Base-by-base conservation (phyloP, 352 stramenopile species). In the Pilasporangium apinafurcum region DNA sequence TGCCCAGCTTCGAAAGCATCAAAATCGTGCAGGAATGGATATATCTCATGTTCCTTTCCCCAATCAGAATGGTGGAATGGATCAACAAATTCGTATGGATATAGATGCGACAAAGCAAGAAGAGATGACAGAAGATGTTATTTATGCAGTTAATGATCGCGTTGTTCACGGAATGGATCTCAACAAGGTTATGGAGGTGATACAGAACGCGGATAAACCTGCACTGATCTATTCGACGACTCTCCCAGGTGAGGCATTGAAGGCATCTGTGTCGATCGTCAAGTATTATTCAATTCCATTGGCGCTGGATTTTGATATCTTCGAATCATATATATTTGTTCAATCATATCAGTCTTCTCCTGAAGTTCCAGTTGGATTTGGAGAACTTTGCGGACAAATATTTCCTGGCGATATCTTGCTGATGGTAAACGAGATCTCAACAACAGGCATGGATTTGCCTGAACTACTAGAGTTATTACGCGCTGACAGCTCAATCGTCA, bases 391-490 rank as follows among this genome's bases (percentile, higher is more conserved):
- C 18, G 62, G 61, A 3, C 78, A 84, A 63, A 58, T 86, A 13
- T 75, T 86, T 49, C 75, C 78, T 0, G 76, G 75, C 14, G 78
- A 91, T 51, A 61, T 86, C 14, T 38, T 91, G 8, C 42, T 76
- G 18, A 75, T 72, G 51, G 51, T 88, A 13, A 68, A 86, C 32
- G 53, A 64, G 13, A 25, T 45, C 13, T 37, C 37, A 3, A 55
- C 49, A 0, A 51, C 34, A 6, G 67, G 52, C 0, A 72, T 70
- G 37, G 32, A 54, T n/a, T 29, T 68, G 5, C 37, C 62, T 3
- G 65, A 83, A 31, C 56, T 85, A 12, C 42, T 71, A 32, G 37
- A 59, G 16, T 36, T 75, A 27, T 17, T 83, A 8, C 30, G 30
- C 26, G 35, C 61, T 8, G 47, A 62, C 5, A 61, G 62, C 32